These are phyloP conservation scores for Torrubiella hemipterigena DNA, from an alignment of 2,329 filamentous ascomycete genomes.

Conservation along the genomic window DNA sequence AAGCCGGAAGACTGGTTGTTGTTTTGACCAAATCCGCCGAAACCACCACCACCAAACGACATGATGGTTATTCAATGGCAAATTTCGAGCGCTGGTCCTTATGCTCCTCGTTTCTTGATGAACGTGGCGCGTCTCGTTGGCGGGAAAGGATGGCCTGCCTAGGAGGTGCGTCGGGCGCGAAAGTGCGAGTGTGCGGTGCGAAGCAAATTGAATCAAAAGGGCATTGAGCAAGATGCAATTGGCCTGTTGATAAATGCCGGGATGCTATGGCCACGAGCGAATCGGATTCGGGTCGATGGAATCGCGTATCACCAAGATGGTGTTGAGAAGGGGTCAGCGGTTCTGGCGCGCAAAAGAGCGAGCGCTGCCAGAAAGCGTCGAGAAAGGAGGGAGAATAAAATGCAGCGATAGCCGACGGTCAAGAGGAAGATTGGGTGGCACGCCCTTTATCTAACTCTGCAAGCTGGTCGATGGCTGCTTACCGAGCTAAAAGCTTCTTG, in stretches of 20 bases:
- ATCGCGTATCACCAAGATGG: not conserved
- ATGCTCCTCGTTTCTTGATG: no score
- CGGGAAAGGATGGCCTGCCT: no score
- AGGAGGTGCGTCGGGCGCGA: no score
- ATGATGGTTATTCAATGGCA: conserved; percentile 23
- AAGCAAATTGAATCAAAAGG: no score
- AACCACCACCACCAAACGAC: conserved; percentile 42
- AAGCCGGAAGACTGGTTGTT: conserved; percentile 40
- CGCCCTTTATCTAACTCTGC: conserved; percentile 1
- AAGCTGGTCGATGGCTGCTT: not conserved
- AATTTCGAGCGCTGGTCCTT: no score
- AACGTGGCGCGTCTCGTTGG: conserved; percentile 1
- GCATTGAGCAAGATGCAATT: no score
- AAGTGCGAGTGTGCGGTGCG: no score
- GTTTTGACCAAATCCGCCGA: conserved; percentile 47
- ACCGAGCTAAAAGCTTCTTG: conserved; percentile 1
- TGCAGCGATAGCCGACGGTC: not conserved
- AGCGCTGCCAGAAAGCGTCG: not conserved
- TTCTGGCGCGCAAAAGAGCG: not conserved
- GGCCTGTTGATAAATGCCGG: no score
- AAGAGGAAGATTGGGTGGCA: not conserved
- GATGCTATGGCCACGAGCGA: not conserved
- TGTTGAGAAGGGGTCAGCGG: not conserved
- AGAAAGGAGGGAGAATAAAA: conserved; percentile 1
- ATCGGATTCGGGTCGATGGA: not conserved